Evolutionary conservation across 2,329 filamentous ascomycete genomes (phyloP).

Genomic region (Sclerotinia borealis): DNA sequence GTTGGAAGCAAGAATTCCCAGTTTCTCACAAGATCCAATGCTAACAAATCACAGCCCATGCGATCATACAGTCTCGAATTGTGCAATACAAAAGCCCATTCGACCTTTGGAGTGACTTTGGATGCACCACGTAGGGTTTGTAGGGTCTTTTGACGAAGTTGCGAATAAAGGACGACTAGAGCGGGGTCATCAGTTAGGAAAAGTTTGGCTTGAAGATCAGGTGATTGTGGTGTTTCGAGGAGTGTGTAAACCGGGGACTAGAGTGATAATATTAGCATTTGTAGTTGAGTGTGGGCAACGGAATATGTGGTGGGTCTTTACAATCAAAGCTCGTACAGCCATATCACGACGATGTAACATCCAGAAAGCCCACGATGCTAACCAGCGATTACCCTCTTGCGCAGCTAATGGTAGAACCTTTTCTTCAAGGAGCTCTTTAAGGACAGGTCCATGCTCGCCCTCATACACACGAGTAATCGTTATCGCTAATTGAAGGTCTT

Average conservation of each 20-base stretch:
- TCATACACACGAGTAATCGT: slow-evolving; percentile 84
- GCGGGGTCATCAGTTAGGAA: slow-evolving; percentile 90
- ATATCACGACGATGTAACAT: slow-evolving; percentile 77
- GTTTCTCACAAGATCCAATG: slow-evolving; percentile 70
- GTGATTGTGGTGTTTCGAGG: slow-evolving; percentile 60
- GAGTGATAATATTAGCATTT: not conserved
- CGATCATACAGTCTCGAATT: slow-evolving; percentile 78
- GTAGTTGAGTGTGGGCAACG: slow-evolving; percentile 9
- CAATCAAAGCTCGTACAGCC: slow-evolving; percentile 76
- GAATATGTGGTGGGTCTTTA: slow-evolving; percentile 39
- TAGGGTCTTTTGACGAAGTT: slow-evolving; percentile 73
- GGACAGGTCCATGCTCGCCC: slow-evolving; percentile 70
- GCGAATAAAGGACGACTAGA: slow-evolving; percentile 77
- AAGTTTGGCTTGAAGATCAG: slow-evolving; percentile 66
- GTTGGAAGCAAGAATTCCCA: slow-evolving; percentile 70
- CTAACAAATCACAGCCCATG: slow-evolving; percentile 90
- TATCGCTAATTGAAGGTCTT: slow-evolving; percentile 84
- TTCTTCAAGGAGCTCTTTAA: slow-evolving; percentile 70
- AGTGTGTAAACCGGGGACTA: slow-evolving; percentile 74
- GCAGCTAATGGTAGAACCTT: slow-evolving; percentile 73
- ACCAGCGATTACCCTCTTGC: slow-evolving; percentile 81
- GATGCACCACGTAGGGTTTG: slow-evolving; percentile 82
- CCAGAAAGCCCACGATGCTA: slow-evolving; percentile 94
- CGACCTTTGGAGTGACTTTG: slow-evolving; percentile 68
- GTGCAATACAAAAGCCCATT: slow-evolving; percentile 86